Evolutionary conservation across 768 basidiomycete species (phyloP).

Genomic region (Trametes coccinea): DNA sequence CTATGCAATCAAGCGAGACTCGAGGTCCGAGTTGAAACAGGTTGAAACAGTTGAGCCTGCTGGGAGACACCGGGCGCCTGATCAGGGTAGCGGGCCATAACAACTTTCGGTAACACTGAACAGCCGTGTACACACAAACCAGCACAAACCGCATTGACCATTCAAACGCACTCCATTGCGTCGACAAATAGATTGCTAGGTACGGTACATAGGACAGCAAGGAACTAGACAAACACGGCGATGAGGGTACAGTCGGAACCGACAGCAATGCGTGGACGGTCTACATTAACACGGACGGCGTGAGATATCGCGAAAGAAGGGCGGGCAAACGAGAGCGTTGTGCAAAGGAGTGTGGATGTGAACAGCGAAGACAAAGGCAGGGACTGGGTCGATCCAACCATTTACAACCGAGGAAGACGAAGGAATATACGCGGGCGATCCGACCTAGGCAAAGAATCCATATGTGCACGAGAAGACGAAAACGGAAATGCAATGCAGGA

Average conservation of each 20-base stretch:
- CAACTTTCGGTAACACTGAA: no score
- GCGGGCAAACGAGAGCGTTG: slow-evolving; percentile 7
- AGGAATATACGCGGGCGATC: not conserved
- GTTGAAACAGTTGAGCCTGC: no score
- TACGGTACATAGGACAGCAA: slow-evolving; percentile 20
- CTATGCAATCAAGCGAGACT: no score
- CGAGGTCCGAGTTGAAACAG: no score
- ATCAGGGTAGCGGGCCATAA: no score
- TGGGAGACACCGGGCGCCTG: no score
- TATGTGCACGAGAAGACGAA: not conserved
- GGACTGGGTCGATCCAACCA: not conserved
- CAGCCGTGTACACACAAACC: no score
- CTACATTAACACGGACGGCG: slow-evolving; percentile 6
- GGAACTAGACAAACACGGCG: slow-evolving; percentile 21
- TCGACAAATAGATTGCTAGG: slow-evolving; percentile 12
- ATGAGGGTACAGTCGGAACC: slow-evolving; percentile 19
- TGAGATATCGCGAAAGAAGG: slow-evolving; percentile 1
- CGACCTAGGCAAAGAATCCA: not conserved
- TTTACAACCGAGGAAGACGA: slow-evolving; percentile 8
- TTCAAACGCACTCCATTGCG: not conserved
- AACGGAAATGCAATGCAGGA: not conserved
- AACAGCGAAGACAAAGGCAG: not conserved
- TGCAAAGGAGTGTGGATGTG: slow-evolving; percentile 11
- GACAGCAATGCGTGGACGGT: slow-evolving; percentile 21
- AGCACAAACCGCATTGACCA: no score